phyloP scores from a whole-genome alignment of 2,329 filamentous ascomycete species.

The Sporothrix mexicana region DNA sequence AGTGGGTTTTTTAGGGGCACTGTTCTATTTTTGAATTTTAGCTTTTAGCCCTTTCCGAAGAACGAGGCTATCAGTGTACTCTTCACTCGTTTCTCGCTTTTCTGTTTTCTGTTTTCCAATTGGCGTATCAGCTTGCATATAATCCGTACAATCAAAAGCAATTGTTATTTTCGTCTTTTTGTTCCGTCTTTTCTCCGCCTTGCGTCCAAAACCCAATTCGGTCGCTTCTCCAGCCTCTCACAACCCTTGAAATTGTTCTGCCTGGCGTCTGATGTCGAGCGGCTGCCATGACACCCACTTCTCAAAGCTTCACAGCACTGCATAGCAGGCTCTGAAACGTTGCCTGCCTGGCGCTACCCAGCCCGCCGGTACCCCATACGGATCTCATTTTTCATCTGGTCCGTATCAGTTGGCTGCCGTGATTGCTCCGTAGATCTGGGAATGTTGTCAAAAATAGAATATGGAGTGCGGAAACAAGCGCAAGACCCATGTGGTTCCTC shows the following conservation, averaged over 20 bases:
- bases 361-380: constrained; percentile 4
- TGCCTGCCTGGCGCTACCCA: constrained; percentile 22
- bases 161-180: neutral
- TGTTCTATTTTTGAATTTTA: constrained; percentile 26
- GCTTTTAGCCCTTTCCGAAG: neutral
- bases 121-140: constrained; percentile 3
- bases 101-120: neutral
- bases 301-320: too few relatives aligned
- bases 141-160: constrained; percentile 25
- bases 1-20: constrained; percentile 22
- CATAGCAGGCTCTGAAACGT: neutral
- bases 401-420: constrained; percentile 12
- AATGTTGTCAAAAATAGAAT: constrained; percentile 19
- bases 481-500: neutral
- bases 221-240: constrained; percentile 18
- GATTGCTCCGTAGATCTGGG: constrained; percentile 7
- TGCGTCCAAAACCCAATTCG: neutral
- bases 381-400: neutral
- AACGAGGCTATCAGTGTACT: neutral
- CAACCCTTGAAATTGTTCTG: constrained; percentile 19
- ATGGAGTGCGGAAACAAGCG: neutral
- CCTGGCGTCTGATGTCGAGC: constrained; percentile 16
- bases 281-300: neutral
- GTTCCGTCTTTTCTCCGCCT: neutral
- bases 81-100: too few relatives aligned